phyloP scores from a whole-genome alignment of 257 asterid species.

The Salvia splendens region DNA sequence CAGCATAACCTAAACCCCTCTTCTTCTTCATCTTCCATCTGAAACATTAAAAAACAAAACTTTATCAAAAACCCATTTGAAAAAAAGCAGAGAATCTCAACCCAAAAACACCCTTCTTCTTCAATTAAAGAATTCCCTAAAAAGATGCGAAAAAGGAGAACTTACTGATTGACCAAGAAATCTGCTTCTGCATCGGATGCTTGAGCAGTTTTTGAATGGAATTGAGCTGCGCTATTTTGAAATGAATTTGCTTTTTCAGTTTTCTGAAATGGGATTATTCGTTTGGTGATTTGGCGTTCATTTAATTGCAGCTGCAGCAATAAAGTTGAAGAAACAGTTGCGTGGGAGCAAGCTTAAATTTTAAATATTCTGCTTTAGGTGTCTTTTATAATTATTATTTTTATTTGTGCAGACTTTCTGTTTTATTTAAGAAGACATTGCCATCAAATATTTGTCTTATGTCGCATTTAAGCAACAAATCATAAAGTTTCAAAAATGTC shows the following conservation, averaged over 20 bases:
- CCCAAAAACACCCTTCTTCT: constrained; percentile 17
- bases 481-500: not conserved
- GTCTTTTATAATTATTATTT: constrained; percentile 6
- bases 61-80: constrained; percentile 36
- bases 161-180: constrained; percentile 37
- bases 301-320: constrained; percentile 15
- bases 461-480: constrained; percentile 29
- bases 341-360: constrained; percentile 34
- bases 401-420: constrained; percentile 17
- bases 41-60: constrained; percentile 22
- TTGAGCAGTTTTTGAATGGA: not conserved
- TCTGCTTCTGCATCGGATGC: constrained; percentile 28
- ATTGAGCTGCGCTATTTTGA: constrained; percentile 25
- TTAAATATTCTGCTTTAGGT: constrained; percentile 24
- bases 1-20: constrained; percentile 23
- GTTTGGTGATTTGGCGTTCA: constrained; percentile 18
- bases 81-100: constrained; percentile 24
- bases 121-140: constrained; percentile 1
- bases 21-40: constrained; percentile 49
- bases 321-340: constrained; percentile 37
- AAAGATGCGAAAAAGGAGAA: not conserved
- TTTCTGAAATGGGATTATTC: constrained; percentile 18
- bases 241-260: constrained; percentile 20
- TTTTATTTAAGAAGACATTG: constrained; percentile 12
- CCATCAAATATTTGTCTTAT: constrained; percentile 38